Evolutionary conservation across 192 early-diverging fungal species (phyloP).

Genomic region (Backusella liffmaniae): DNA sequence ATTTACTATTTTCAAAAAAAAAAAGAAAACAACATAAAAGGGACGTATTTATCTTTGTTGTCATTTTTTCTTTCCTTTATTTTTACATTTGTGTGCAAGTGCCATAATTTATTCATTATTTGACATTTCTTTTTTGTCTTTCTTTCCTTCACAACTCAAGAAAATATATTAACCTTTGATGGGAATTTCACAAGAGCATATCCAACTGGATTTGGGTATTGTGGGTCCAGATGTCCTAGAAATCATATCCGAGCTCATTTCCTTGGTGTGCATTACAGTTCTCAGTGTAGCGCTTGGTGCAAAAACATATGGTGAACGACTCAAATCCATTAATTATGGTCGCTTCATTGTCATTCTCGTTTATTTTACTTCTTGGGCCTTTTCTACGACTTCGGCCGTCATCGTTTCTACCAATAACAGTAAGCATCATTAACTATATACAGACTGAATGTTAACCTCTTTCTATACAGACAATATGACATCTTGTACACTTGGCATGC

Average conservation of each 20-base stretch:
- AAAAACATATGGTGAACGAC: constrained; percentile 38
- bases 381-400: constrained; percentile 36
- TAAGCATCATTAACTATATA: constrained; percentile 1
- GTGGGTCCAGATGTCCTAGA: constrained; percentile 30
- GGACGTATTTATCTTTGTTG: not conserved
- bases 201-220: constrained; percentile 6
- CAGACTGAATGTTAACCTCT: not conserved
- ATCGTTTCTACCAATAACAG: constrained; percentile 47
- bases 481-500: constrained; percentile 41
- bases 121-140: not conserved
- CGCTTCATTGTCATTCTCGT: constrained; percentile 40
- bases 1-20: not conserved
- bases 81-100: not conserved
- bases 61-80: not conserved
- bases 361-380: constrained; percentile 44
- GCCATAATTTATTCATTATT: not conserved
- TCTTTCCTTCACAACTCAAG: not conserved
- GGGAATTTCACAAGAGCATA: not conserved
- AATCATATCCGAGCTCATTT: constrained; percentile 40
- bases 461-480: constrained; percentile 26
- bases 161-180: not conserved
- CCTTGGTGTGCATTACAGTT: constrained; percentile 39
- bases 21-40: not conserved
- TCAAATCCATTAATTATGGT: constrained; percentile 43
- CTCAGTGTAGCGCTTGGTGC: constrained; percentile 39